Evolutionary conservation across 495 filamentous ascomycete species (phyloP), one percentile per base, ranked within the genome.

Genomic region (Aspergillus olivimuriae): DNA sequence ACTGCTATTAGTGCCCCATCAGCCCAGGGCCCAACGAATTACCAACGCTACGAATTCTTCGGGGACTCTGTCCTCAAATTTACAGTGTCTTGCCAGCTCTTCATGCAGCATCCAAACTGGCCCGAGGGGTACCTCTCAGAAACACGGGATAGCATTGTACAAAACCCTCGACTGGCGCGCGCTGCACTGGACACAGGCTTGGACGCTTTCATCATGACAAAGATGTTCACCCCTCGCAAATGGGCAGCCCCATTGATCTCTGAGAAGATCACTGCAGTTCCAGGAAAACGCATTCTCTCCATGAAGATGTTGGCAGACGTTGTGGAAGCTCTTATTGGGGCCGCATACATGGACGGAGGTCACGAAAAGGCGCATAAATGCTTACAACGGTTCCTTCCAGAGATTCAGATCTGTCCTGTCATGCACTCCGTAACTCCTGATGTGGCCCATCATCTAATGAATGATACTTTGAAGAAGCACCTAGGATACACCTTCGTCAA

Each of bases 221-320:
- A 77, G 42, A 34, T 59, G 0, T 89, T 91, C 61, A 86, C 76
- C 0, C 78, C 78, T 0, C 56, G 65, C 4, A 87, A 83, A 56
- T 96, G 91, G 91, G 49, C 64, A 3, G 82, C 87, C 0, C 58
- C 72, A 0, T 82, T 83, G 41, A 67, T 83, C 3, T 69, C 77
- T 3, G 64, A 81, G 10, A 61, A 60, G 11, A 2, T 48, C 2
- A 16, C 37, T 0, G 31, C 19, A 20, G 11, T 43, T 10, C 38
- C 60, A 2, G 33, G 49, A 23, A 54, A 52, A 34, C 63, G 74
- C 31, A 30, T 65, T 3, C 55, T 90, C 19, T 83, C 86, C 2
- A 83, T 77, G 5, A 98, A 98, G 55, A 78, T 81, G 2, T 74
- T 95, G 10, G 92, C 92, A 4, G 92, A 98, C 50, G 86, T 95